Evolutionary conservation across 2,329 filamentous ascomycete species (phyloP), one percentile per base, ranked within the genome.

Genomic region (Xylaria arbuscula): DNA sequence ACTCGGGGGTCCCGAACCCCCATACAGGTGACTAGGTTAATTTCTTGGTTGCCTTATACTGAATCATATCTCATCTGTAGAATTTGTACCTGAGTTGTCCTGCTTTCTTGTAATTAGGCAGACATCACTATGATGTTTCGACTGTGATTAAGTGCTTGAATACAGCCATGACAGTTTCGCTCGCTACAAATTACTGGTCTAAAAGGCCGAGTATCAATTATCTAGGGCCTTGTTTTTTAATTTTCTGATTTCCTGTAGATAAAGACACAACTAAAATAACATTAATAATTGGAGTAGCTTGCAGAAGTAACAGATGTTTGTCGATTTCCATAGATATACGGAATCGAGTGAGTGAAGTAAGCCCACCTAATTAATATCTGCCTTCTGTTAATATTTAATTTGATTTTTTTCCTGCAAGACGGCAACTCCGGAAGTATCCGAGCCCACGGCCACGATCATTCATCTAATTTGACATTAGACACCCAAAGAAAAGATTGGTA

Each of bases 21-120:
- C 51, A 34, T n/a, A 47, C 15, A 59, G 8, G 9, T 48, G 38
- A 22, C 17, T n/a, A n/a, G n/a, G n/a, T 54, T 54, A 47, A 54
- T 59, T 3, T 54, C 24, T 59, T 48, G 48, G 50, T 36, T 34
- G 32, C 13, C 3, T 24, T 40, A 2, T 55, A 3, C 15, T 17
- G 3, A 56, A 50, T 28, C 7, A 6, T 22, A n/a, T 38, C 13
- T 40, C 38, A 50, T 22, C 17, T 8, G 19, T n/a, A 24, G 42
- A 11, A 32, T 9, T 38, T n/a, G 28, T 8, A 15, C n/a, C 17
- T 47, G 28, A 53, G n/a, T 22, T 62, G 48, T 45, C 9, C 8
- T 36, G 15, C 28, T 55, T 47, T 7, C 8, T 15, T 11, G 24
- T 19, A 54, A 38, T 15, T 3, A 28, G 28, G 28, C 19, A 36